Base-by-base conservation (phyloP, 1,284 basidiomycete species). In the Somion occarium region DNA sequence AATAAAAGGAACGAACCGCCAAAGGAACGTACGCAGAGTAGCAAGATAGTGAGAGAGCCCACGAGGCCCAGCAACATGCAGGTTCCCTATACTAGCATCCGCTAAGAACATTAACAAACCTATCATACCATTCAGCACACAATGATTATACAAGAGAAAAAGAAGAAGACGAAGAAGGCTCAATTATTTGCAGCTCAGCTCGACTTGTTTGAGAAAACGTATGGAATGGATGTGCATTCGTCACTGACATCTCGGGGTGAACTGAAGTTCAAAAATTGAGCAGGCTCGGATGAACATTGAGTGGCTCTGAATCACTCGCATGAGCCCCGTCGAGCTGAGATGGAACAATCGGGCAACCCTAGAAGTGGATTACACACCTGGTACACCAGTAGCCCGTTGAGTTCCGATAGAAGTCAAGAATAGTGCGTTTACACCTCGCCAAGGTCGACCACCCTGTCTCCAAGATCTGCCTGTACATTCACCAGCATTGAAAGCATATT, bases 401-500 rank as follows among this genome's bases (percentile, higher is more conserved):
- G 79, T 76, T 30, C 78, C 75, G 1, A 82, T 73, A 47, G 82
- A 79, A 1, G 86, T 87, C 53, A 94, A 69, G 67, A 96, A 95
- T 12, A 95, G 59, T 1, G 76, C 85, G 44, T 76, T 78, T 2
- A 86, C 73, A 51, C 79, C 83, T 60, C 76, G 80, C 75, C 86
- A 82, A 42, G 79, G 79, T 34, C 77, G 69, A 53, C 72, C 73
- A 57, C 82, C 83, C 69, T 93, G 86, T 5, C 85, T 69, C 59
- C 88, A 87, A 0, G 85, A 70, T 27, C 93, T 73, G 46, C 84
- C 84, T 0, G 86, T 85, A 50, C 88, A 90, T 65, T 96, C 93
- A 3, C 89, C 85, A 2, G 76, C 83, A 67, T 95, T 94, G 74
- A 96, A 92, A 47, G 94, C 74, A 60, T 93, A 95, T 61, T 90